A percentile compares a stretch with the other conserved stretches of the same genome.
These are phyloP conservation scores for Botrytis galanthina DNA, from an alignment of 2,329 filamentous ascomycete genomes.

Conservation along the genomic window DNA sequence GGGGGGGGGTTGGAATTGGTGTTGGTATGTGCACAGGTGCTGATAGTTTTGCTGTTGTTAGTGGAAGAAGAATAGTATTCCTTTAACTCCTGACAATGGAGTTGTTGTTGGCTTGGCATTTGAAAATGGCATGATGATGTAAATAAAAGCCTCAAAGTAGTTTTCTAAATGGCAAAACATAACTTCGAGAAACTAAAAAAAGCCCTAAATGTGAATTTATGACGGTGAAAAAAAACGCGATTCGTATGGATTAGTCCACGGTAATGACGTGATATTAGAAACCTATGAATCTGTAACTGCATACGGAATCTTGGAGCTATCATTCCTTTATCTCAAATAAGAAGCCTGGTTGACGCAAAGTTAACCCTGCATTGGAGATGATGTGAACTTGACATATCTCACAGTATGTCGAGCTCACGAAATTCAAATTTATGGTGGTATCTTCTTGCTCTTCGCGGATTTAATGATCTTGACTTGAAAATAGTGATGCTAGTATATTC, in stretches of 20 bases:
- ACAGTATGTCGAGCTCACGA: accelerated
- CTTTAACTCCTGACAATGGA: not conserved
- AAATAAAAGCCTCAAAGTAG: not conserved
- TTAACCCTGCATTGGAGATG: not conserved
- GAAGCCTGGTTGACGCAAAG: not conserved
- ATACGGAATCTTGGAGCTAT: not conserved
- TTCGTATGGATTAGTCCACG: too few relatives aligned
- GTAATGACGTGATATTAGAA: not conserved
- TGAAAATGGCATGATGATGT: too few relatives aligned
- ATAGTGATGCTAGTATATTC: accelerated
- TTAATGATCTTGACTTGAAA: accelerated
- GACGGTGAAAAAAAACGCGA: not conserved
- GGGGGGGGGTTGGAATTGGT: not conserved
- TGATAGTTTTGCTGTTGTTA: not conserved
- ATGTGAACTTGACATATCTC: accelerated
- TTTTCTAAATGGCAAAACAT: accelerated
- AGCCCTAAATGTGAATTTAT: accelerated
- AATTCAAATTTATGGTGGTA: not conserved
- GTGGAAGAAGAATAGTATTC: not conserved
- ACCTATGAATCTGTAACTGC: not conserved
- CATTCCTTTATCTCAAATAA: not conserved
- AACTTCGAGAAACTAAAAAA: too few relatives aligned
- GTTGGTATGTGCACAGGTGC: not conserved
- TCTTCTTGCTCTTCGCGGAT: accelerated
- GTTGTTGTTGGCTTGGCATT: not conserved